Evolutionary conservation across 352 stramenopile genomes (phyloP), one percentile per base, ranked within the genome.

Genomic region (Globisporangium lucens): DNA sequence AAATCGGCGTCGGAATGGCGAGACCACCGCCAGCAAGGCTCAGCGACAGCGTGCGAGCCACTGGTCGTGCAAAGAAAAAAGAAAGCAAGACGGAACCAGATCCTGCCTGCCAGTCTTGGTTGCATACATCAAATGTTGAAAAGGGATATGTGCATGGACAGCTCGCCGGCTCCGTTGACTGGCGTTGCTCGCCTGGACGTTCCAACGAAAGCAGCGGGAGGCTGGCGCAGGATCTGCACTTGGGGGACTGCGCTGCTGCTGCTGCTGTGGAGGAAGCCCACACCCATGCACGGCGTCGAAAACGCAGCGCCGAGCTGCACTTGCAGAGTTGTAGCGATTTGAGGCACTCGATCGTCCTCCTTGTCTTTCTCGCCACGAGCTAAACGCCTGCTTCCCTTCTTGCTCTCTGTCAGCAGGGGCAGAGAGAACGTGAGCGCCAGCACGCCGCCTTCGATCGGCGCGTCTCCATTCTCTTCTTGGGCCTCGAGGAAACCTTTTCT

Each of bases 241-340:
- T 79, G 75, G 2, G 72, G 69, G 15, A 46, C 12, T 46, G 43
- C 13, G 41, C 65, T 60, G 0, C 49, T 60, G 4, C 63, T 55
- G 53, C 63, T 22, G 24, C 71, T 77, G 30, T 77, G 74, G 43
- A 81, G 57, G 59, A 82, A 85, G 3, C 84, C 84, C 4, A 90
- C 80, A 17, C 76, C 84, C 79, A 92, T 92, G 49, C 82, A 83
- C 1, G 80, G 77, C 13, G 84, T 92, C 35, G 84, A 85, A 62
- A 90, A 90, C 9, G 82, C 82, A 20, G 65, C 79, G 20, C 79
- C 80, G 3, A 92, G 58, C n/a, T 89, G 74, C 20, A 89, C 69
- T n/a, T 27, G 38, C 9, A 60, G 41, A 51, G 17, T 22, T 17
- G 41, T 13, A 13, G 36, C 43, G 17, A 51, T 6, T 51, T 51